phyloP scores from a whole-genome alignment of 306 rosid genomes.

The Trifolium repens region DNA sequence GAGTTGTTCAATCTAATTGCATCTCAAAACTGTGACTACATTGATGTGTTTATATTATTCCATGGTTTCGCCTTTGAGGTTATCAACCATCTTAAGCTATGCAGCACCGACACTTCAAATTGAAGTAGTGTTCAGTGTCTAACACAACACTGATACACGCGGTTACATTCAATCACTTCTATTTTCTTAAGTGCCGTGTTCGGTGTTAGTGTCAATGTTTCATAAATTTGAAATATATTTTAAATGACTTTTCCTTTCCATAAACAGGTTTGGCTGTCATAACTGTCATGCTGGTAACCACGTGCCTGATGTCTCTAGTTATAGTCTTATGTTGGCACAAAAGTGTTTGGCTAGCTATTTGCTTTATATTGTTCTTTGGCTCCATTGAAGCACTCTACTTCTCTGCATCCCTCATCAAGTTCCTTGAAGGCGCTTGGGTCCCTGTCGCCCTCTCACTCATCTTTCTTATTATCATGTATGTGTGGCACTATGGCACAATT shows the following conservation, averaged over 20 bases:
- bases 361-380: slow-evolving; percentile 87
- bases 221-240: background rate
- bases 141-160: background rate
- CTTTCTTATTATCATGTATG: slow-evolving; percentile 82
- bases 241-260: slow-evolving; percentile 31
- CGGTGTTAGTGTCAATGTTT: background rate
- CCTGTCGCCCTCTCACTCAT: slow-evolving; percentile 90
- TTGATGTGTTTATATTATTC: background rate
- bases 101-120: background rate
- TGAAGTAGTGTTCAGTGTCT: background rate
- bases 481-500: slow-evolving; percentile 95
- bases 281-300: slow-evolving; percentile 94
- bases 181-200: background rate
- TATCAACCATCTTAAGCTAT: slow-evolving; percentile 7
- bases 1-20: slow-evolving; percentile 8
- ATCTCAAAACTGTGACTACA: background rate
- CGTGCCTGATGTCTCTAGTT: slow-evolving; percentile 96
- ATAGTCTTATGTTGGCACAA: slow-evolving; percentile 91
- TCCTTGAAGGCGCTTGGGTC: slow-evolving; percentile 97
- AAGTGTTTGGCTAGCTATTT: slow-evolving; percentile 64
- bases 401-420: slow-evolving; percentile 96
- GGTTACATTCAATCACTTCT: background rate
- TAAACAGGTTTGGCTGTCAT: slow-evolving; percentile 90
- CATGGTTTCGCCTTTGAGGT: background rate
- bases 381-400: slow-evolving; percentile 96